Conservation (phyloP, 305 asterid species). For the Solanum chacoense region DNA sequence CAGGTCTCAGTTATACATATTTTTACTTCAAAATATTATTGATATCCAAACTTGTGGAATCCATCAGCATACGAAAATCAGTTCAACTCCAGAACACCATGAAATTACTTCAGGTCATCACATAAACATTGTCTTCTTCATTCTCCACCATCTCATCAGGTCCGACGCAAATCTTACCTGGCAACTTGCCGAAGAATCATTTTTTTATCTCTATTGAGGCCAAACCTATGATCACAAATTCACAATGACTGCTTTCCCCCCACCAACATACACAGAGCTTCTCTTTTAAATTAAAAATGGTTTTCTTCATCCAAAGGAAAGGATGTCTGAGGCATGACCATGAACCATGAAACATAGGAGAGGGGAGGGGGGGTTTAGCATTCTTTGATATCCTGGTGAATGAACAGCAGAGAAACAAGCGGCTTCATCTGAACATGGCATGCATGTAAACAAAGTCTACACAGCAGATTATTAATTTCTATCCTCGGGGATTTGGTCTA, state of each 20-base stretch:
- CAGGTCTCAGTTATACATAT: neutral
- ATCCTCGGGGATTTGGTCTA: neutral
- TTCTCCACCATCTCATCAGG: neutral
- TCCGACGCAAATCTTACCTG: neutral
- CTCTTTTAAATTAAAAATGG: neutral
- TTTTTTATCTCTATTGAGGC: neutral
- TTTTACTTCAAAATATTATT: neutral
- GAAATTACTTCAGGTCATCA: neutral
- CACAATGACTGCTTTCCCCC: neutral
- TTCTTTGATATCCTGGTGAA: neutral
- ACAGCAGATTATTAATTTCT: neutral
- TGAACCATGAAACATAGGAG: neutral
- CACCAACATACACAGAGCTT: neutral
- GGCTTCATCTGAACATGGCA: neutral
- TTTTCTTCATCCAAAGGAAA: neutral
- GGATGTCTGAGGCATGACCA: neutral
- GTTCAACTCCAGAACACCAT: neutral
- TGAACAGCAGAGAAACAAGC: neutral
- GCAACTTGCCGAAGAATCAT: neutral
- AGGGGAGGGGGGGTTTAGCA: neutral
- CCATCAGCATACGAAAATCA: neutral
- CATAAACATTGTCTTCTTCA: neutral
- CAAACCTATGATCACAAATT: neutral
- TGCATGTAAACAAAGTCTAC: neutral
- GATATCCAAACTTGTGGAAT: neutral